A percentile compares a stretch with the other conserved stretches of the same genome.
These are phyloP conservation scores for Exidia glandulosa DNA, from an alignment of 768 basidiomycete genomes.

Conservation along the genomic window DNA sequence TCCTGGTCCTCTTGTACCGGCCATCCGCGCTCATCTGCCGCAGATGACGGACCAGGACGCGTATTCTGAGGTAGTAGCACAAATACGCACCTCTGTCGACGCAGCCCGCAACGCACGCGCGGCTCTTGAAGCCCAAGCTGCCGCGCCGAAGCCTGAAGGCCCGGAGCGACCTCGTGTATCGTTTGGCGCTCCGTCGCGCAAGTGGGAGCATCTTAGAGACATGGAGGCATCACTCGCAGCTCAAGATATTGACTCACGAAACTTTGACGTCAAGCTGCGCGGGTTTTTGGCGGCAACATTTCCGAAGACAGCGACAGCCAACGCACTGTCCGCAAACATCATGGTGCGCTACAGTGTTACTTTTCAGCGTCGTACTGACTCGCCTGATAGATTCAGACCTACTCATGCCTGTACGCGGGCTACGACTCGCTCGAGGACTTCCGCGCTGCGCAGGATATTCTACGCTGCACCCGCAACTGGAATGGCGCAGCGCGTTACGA, in stretches of 20 bases:
- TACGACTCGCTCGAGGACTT: conserved; percentile 20
- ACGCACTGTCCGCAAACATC: neutral
- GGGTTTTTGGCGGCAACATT: neutral
- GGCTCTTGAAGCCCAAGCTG: neutral
- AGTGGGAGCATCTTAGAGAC: conserved; percentile 2
- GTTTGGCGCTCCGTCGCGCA: neutral
- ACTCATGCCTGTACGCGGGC: conserved; percentile 13
- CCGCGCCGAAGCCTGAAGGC: neutral
- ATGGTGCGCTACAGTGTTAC: neutral
- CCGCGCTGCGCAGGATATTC: conserved; percentile 16
- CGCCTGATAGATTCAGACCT: conserved; percentile 11
- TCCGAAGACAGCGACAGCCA: neutral
- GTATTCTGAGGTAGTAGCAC: conserved; percentile 8
- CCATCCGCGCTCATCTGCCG: neutral
- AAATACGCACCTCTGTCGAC: conserved; percentile 14
- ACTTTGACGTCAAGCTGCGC: conserved; percentile 6
- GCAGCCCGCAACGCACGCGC: neutral
- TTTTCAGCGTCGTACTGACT: neutral
- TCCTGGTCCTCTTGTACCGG: neutral
- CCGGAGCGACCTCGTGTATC: neutral
- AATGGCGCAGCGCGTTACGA: conserved; percentile 11
- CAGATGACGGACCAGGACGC: neutral
- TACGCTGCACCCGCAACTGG: conserved; percentile 18
- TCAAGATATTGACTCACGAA: neutral
- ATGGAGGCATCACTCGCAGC: neutral